These are phyloP conservation scores for Vicia villosa DNA, from an alignment of 306 rosid species.

Conservation along the genomic window DNA sequence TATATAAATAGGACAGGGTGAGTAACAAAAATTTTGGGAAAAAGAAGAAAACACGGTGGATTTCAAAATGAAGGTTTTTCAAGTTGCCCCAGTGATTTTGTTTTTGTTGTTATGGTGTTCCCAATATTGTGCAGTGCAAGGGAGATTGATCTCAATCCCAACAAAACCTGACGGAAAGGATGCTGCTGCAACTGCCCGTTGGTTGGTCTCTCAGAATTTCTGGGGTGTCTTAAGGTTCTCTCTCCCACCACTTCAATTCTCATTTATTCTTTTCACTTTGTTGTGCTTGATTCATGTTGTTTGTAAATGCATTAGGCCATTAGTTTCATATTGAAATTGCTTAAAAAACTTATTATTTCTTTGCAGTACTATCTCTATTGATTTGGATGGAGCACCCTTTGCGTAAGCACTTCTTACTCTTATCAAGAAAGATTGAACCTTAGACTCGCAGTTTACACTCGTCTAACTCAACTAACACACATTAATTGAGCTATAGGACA, in stretches of 20 bases:
- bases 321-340: background rate
- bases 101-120: conserved; percentile 32
- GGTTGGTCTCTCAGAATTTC: conserved; percentile 70
- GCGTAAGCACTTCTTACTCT: conserved; percentile 54
- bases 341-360: conserved; percentile 16
- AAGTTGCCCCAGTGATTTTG: conserved; percentile 12
- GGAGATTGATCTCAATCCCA: conserved; percentile 36
- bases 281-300: background rate
- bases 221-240: conserved; percentile 81
- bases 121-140: conserved; percentile 26
- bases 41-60: no score
- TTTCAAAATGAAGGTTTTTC: background rate
- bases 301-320: background rate
- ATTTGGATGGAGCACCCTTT: conserved; percentile 88
- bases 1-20: no score
- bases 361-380: conserved; percentile 82
- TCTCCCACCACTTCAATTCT: background rate
- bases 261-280: background rate
- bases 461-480: no score
- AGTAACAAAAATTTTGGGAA: no score
- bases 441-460: no score
- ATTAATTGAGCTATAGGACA: no score
- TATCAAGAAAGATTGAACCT: no score
- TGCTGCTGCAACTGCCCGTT: conserved; percentile 78
- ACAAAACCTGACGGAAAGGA: conserved; percentile 68